Evolutionary conservation across 78 protist species (phyloP).

Genomic region (Speleostelium caveatum): DNA sequence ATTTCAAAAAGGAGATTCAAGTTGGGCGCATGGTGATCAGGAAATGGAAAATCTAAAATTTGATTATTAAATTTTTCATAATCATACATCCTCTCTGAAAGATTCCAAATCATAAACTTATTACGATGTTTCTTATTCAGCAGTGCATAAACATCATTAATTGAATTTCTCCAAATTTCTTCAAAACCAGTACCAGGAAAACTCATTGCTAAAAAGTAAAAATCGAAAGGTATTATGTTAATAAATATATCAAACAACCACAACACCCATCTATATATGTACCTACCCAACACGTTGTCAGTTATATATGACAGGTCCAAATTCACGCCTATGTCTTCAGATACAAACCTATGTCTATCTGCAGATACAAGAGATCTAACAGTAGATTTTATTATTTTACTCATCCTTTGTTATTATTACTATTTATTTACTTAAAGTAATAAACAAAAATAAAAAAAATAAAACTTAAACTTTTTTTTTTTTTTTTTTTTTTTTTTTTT

Average conservation of each 20-base stretch:
- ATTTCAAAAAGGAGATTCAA: conserved; percentile 80
- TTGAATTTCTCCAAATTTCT: conserved; percentile 69
- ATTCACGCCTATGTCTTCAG: conserved; percentile 37
- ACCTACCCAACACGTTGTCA: conserved; percentile 62
- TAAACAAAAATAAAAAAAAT: too few relatives aligned
- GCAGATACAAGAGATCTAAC: conserved; percentile 62
- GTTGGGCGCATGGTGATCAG: conserved; percentile 95
- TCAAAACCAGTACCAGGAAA: conserved; percentile 78
- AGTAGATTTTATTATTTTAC: conserved; percentile 9
- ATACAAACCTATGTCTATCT: conserved; percentile 62
- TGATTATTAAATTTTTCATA: conserved; percentile 73
- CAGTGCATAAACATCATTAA: conserved; percentile 72
- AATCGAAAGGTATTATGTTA: not conserved
- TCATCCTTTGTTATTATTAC: conserved; percentile 25
- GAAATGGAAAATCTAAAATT: conserved; percentile 84
- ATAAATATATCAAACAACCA: not conserved
- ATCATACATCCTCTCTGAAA: conserved; percentile 59
- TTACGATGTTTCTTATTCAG: conserved; percentile 40
- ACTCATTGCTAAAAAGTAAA: conserved; percentile 56
- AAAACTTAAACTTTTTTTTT: too few relatives aligned
- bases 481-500: too few relatives aligned
- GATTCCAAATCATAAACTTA: conserved; percentile 81
- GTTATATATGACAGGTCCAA: conserved; percentile 80
- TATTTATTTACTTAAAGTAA: too few relatives aligned
- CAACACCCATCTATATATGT: not conserved